A percentile compares a stretch with the other conserved stretches of the same genome.
phyloP scores from a whole-genome alignment of 2,329 filamentous ascomycete species.

The Neopestalotiopsis sp. region DNA sequence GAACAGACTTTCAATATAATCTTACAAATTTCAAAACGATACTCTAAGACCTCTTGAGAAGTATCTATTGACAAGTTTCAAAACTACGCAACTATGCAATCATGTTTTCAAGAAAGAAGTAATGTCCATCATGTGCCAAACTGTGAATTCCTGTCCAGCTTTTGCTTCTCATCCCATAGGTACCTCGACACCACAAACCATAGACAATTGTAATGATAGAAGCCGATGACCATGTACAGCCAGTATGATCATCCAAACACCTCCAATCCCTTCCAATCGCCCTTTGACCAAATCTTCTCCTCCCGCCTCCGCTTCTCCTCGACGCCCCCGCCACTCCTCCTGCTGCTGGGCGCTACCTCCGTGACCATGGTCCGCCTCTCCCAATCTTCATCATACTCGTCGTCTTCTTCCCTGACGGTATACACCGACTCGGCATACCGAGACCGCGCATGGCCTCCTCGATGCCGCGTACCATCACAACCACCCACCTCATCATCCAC shows the following conservation, averaged over 20 bases:
- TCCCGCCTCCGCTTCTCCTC: background rate
- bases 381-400: background rate
- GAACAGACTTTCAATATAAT: too few relatives aligned
- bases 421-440: background rate
- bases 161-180: background rate
- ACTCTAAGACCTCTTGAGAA: too few relatives aligned
- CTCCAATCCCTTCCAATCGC: conserved; percentile 4
- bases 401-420: background rate
- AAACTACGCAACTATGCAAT: too few relatives aligned
- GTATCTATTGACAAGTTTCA: too few relatives aligned
- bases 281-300: conserved; percentile 10
- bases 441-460: background rate
- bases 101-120: too few relatives aligned
- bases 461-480: background rate
- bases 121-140: too few relatives aligned
- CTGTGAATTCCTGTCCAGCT: too few relatives aligned
- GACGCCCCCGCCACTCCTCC: background rate
- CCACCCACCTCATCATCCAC: background rate
- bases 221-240: background rate
- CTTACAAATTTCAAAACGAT: too few relatives aligned
- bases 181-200: background rate
- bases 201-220: background rate
- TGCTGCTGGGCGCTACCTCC: background rate
- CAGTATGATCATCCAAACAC: background rate
- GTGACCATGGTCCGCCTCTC: background rate